Base-by-base conservation (phyloP, 768 basidiomycete species). In the Porphyrellus cyaneotinctus region DNA sequence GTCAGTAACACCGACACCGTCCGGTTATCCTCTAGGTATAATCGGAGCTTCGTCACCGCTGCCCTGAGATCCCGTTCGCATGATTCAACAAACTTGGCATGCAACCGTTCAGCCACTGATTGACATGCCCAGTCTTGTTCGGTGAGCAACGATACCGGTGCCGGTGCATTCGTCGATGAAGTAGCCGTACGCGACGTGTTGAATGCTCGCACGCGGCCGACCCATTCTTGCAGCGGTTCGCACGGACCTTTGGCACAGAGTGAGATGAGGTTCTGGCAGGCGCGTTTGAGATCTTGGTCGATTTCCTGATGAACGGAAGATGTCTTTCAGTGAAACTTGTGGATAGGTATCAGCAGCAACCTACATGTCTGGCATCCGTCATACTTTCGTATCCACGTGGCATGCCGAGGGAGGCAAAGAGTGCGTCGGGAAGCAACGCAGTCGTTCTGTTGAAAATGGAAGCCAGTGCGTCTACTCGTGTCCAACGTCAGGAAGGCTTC, bases 211-310 rank as follows among this genome's bases (percentile, higher is more conserved):
- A 82, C 77, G 38, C 76, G 75, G 24, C 82, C 78, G 2, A 83
- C 71, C 83, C 91, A 95, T 18, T 73, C 63, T 30, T 75, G 80
- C 17, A 94, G 67, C 0, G 87, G 79, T 4, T 74, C 72, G 37
- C 83, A 83, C 23, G 89, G 76, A 0, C 75, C 67, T 35, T 75
- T 71, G 9, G 84, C 76, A 55, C 84, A 85, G 14, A 79, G 70
- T 4, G 76, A 70, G 52, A 98, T 95, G 33, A 92, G 78, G 36
- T 84, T 82, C 72, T 95, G 92, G 71, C 95, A 98, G 0, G 84
- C 86, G 17, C 76, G 75, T 63, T 92, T 90, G 26, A 97, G 81
- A 28, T 87, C 88, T 43, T 85, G 78, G 70, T 97, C 95, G 59
- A 97, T 87, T 53, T 85, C 87, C 91, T 95, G 67, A n/a, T 35